Percentiles rank a stretch among this genome's conserved stretches.
phyloP scores from a whole-genome alignment of 768 basidiomycete species.

The Amanita polypyramis region DNA sequence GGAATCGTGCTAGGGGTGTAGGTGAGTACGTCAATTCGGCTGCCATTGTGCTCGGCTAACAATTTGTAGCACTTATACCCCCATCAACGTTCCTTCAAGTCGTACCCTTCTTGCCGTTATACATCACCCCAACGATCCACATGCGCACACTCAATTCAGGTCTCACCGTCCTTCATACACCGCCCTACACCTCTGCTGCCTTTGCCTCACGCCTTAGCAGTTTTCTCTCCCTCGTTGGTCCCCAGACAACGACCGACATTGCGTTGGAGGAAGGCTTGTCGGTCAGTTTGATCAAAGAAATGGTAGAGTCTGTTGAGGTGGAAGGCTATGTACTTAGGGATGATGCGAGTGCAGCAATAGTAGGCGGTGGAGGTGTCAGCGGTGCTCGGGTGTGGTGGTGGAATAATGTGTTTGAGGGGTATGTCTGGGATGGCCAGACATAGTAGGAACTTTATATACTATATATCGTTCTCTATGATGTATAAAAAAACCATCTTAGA shows the following conservation, averaged over 20 bases:
- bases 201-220: slow-evolving; percentile 61
- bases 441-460: not conserved
- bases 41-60: not conserved
- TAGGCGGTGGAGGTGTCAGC: slow-evolving; percentile 33
- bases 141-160: slow-evolving; percentile 64
- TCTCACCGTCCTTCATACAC: slow-evolving; percentile 76
- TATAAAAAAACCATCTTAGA: slow-evolving; percentile 14
- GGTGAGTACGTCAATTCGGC: slow-evolving; percentile 36
- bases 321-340: slow-evolving; percentile 71
- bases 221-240: slow-evolving; percentile 37
- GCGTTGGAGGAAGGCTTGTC: slow-evolving; percentile 63
- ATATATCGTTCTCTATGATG: not conserved
- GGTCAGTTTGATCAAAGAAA: slow-evolving; percentile 64
- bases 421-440: slow-evolving; percentile 64
- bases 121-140: slow-evolving; percentile 60
- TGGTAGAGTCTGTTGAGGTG: slow-evolving; percentile 66
- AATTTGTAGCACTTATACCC: slow-evolving; percentile 66
- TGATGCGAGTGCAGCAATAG: slow-evolving; percentile 35
- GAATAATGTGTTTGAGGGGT: slow-evolving; percentile 54
- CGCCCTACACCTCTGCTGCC: slow-evolving; percentile 54
- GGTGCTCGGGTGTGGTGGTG: slow-evolving; percentile 65
- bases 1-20: slow-evolving; percentile 90
- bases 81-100: slow-evolving; percentile 79
- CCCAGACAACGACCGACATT: slow-evolving; percentile 57
- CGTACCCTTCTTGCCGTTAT: slow-evolving; percentile 51